phyloP scores from a whole-genome alignment of 805 yeast genomes.

The Lipomyces oligophaga region DNA sequence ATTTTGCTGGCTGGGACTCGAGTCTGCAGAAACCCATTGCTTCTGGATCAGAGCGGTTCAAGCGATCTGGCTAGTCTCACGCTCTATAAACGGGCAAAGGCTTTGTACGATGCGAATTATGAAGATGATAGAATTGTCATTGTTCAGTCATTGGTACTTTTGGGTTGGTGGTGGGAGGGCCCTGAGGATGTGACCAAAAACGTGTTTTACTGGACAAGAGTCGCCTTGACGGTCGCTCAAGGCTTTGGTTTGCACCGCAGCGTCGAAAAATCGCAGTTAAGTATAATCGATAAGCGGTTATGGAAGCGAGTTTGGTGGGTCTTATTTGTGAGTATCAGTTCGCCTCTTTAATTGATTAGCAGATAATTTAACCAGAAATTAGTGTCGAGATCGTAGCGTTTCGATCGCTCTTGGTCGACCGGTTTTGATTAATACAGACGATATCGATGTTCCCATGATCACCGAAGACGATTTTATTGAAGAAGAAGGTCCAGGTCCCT shows the following conservation, averaged over 20 bases:
- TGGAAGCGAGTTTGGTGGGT: slow-evolving; percentile 78
- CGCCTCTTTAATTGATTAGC: too few relatives aligned
- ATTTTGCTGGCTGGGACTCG: slow-evolving; percentile 67
- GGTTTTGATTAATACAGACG: slow-evolving; percentile 60
- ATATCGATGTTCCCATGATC: slow-evolving; percentile 73
- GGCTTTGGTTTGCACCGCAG: slow-evolving; percentile 64
- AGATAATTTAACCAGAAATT: neutral
- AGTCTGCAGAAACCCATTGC: slow-evolving; percentile 51
- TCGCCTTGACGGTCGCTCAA: slow-evolving; percentile 66
- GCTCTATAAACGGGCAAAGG: slow-evolving; percentile 68
- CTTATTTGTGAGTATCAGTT: slow-evolving; percentile 45
- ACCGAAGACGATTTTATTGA: slow-evolving; percentile 61
- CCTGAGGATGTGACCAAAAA: slow-evolving; percentile 66
- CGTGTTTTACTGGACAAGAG: slow-evolving; percentile 64
- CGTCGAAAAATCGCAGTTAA: slow-evolving; percentile 40
- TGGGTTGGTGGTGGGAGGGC: slow-evolving; percentile 71
- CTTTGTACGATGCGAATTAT: slow-evolving; percentile 63
- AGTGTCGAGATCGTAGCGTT: slow-evolving; percentile 56
- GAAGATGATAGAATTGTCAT: slow-evolving; percentile 62
- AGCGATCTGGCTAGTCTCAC: slow-evolving; percentile 54
- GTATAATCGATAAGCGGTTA: slow-evolving; percentile 45
- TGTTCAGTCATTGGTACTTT: slow-evolving; percentile 57
- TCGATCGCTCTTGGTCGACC: slow-evolving; percentile 77
- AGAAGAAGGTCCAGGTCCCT: slow-evolving; percentile 43
- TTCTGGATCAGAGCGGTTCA: slow-evolving; percentile 46